Evolutionary conservation across 1,284 basidiomycete genomes (phyloP), one percentile per base, ranked within the genome.

Genomic region (Irpex sp.): DNA sequence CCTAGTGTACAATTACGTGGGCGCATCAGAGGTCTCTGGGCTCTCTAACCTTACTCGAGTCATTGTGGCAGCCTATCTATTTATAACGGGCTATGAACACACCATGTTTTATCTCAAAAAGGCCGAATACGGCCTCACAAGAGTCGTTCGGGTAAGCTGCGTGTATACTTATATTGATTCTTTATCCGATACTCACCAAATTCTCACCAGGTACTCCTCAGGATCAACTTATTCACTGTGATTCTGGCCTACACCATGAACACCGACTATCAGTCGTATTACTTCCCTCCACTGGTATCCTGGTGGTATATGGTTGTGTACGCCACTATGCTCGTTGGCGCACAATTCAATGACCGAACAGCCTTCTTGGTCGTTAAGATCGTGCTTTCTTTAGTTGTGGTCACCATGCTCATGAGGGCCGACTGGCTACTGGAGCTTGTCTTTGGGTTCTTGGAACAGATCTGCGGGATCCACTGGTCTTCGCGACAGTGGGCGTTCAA

Each of bases 41-140:
- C 94, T 96, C 64, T 96, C 95, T 77, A 95, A 95, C 72, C 90
- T 91, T 17, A 88, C 95, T 59, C 87, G 94, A 49, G 89, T 93
- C 8, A 80, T 95, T 47, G 94, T 96, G 21, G 93, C 94, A 17
- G 83, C 92, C 1, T 97, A 96, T 75, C 81, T 97, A 17, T 95
- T 88, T 71, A 88, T 89, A 86, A 87, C 87, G 11, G 89, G 89
- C 47, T 91, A 90, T 71, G 89, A 89, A 11, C 89, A 90, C 68
- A 86, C 85, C 1, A 86, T 79, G 15, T 92, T 89, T 75, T 94
- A 95, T 76, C 79, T 93, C 68, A 92, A 90, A 72, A 95, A 95
- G 73, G 90, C 87, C 17, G 92, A 96, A 73, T 96, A 88, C 74
- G 84, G 91, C 3, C 89, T 93, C 73, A 75, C 83, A 55, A 88